Evolutionary conservation across 345 rosid genomes (phyloP).

Genomic region (Alliaria petiolata): DNA sequence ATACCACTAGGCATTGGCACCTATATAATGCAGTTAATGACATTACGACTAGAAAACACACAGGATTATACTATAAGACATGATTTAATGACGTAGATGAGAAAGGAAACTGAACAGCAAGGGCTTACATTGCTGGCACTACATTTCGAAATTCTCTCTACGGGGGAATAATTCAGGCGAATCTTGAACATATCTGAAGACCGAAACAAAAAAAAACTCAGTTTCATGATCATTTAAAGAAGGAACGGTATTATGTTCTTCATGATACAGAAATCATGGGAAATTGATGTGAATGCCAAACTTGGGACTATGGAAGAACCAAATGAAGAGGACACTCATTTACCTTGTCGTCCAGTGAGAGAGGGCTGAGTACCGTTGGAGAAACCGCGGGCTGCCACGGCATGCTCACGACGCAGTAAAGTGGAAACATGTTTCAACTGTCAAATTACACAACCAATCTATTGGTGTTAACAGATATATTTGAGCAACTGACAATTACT

Average conservation of each 20-base stretch:
- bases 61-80: background rate
- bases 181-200: slow-evolving; percentile 49
- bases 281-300: no score
- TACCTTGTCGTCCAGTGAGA: slow-evolving; percentile 52
- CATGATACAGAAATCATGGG: no score
- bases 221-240: background rate
- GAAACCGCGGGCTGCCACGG: slow-evolving; percentile 50
- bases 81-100: background rate
- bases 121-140: slow-evolving; percentile 43
- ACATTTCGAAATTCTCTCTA: slow-evolving; percentile 35
- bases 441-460: slow-evolving; percentile 11
- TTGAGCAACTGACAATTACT: background rate
- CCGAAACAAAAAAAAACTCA: background rate
- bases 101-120: background rate
- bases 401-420: slow-evolving; percentile 49
- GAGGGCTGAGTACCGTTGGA: slow-evolving; percentile 43
- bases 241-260: background rate
- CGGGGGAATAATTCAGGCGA: slow-evolving; percentile 20
- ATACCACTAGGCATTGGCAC: slow-evolving; percentile 33
- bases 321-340: background rate
- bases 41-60: background rate
- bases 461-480: background rate
- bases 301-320: no score
- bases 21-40: slow-evolving; percentile 31
- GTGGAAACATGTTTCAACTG: slow-evolving; percentile 62